These are phyloP conservation scores for Globisporangium rhizosaccharum DNA, from an alignment of 352 stramenopile genomes.

Conservation along the genomic window DNA sequence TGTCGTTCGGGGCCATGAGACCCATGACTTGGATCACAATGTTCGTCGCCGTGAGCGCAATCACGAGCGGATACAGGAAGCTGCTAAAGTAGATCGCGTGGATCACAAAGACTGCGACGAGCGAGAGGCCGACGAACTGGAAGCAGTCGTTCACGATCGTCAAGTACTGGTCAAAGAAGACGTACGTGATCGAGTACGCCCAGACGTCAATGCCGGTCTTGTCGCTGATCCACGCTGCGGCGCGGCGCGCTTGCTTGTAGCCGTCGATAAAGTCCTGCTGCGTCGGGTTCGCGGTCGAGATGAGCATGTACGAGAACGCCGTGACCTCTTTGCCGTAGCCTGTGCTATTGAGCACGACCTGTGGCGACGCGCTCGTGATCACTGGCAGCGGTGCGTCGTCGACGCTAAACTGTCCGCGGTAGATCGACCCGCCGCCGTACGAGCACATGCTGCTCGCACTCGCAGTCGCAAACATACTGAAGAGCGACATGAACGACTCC, in stretches of 20 bases:
- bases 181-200: conserved; percentile 55
- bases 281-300: conserved; percentile 34
- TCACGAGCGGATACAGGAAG: conserved; percentile 38
- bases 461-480: conserved; percentile 60
- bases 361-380: conserved; percentile 18
- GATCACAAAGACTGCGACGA: conserved; percentile 43
- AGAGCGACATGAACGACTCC: conserved; percentile 62
- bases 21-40: conserved; percentile 59
- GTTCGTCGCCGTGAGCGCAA: conserved; percentile 35
- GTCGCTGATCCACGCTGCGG: conserved; percentile 62
- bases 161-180: conserved; percentile 70
- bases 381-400: conserved; percentile 48
- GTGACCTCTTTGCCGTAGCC: conserved; percentile 45
- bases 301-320: conserved; percentile 65
- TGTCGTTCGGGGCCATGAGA: conserved; percentile 51
- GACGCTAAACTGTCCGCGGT: conserved; percentile 62
- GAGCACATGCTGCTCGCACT: conserved; percentile 39
- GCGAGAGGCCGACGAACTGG: conserved; percentile 36
- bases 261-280: conserved; percentile 34
- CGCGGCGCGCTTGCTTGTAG: conserved; percentile 51
- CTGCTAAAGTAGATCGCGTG: conserved; percentile 45
- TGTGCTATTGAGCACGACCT: conserved; percentile 43
- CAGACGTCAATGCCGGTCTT: conserved; percentile 62
- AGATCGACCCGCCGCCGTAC: conserved; percentile 57
- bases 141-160: conserved; percentile 49